phyloP scores from a whole-genome alignment of 169 alveolate genomes.

The Plasmodium ovale region DNA sequence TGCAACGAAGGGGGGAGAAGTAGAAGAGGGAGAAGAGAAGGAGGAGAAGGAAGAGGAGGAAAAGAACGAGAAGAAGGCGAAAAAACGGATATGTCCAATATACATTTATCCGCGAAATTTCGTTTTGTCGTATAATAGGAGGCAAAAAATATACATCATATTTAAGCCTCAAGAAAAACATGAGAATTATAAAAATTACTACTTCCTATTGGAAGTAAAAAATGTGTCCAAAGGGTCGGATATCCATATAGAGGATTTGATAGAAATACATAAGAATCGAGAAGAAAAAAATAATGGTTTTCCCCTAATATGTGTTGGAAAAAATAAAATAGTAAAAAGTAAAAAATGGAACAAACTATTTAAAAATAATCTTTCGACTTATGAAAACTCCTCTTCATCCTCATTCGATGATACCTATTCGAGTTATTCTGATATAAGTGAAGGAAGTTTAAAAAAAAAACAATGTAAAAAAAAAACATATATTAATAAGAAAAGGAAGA shows the following conservation, averaged over 20 bases:
- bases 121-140: slow-evolving; percentile 32
- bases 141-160: slow-evolving; percentile 35
- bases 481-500: slow-evolving; percentile 53
- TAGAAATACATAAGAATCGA: slow-evolving; percentile 24
- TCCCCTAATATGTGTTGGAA: slow-evolving; percentile 50
- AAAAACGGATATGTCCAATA: slow-evolving; percentile 37
- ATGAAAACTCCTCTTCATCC: slow-evolving; percentile 56
- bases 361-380: slow-evolving; percentile 29
- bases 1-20: neutral
- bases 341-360: slow-evolving; percentile 29
- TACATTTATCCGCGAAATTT: slow-evolving; percentile 43
- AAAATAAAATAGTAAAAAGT: slow-evolving; percentile 39
- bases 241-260: slow-evolving; percentile 27
- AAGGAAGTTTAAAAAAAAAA: slow-evolving; percentile 38
- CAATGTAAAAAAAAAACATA: slow-evolving; percentile 31
- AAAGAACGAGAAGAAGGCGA: slow-evolving; percentile 5
- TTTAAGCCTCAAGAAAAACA: slow-evolving; percentile 60
- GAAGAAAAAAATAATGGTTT: slow-evolving; percentile 22
- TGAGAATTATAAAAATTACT: slow-evolving; percentile 58
- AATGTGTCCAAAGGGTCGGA: slow-evolving; percentile 50
- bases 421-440: slow-evolving; percentile 53
- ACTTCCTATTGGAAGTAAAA: slow-evolving; percentile 30
- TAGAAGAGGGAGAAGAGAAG: neutral
- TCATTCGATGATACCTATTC: slow-evolving; percentile 18
- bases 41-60: neutral